Conservation (phyloP, 257 asterid genomes). For the Haberlea rhodopensis region DNA sequence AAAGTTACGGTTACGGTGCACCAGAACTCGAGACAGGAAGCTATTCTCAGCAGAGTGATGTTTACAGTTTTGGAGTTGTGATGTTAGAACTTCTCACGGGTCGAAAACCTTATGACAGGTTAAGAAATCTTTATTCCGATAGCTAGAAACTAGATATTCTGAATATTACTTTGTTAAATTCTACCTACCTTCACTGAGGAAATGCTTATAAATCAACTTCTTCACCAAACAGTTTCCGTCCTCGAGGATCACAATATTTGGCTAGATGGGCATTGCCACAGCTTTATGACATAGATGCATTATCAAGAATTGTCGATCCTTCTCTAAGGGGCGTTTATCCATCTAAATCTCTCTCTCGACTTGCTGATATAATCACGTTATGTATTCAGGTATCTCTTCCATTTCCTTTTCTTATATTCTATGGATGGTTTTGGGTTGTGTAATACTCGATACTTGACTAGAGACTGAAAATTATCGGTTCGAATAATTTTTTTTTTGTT, state of each 20-base stretch:
- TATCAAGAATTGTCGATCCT: conserved; percentile 92
- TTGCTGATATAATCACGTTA: conserved; percentile 85
- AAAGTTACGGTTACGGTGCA: conserved; percentile 82
- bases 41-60: conserved; percentile 75
- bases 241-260: conserved; percentile 72
- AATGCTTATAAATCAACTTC: conserved; percentile 2
- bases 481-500: background rate
- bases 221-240: conserved; percentile 47
- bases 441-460: background rate
- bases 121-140: conserved; percentile 11
- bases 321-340: conserved; percentile 71
- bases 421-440: background rate
- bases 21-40: conserved; percentile 87
- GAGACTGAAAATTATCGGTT: background rate
- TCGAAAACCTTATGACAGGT: conserved; percentile 82
- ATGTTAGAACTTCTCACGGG: conserved; percentile 88
- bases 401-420: background rate
- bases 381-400: conserved; percentile 67
- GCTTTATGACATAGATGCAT: conserved; percentile 80
- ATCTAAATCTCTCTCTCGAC: conserved; percentile 75
- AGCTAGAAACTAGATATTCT: background rate
- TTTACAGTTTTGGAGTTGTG: conserved; percentile 92
- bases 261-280: conserved; percentile 84
- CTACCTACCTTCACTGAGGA: background rate
- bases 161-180: background rate